Percentiles rank a stretch among this genome's conserved stretches.
phyloP scores from a whole-genome alignment of 257 asterid species.

The Rhazya stricta region DNA sequence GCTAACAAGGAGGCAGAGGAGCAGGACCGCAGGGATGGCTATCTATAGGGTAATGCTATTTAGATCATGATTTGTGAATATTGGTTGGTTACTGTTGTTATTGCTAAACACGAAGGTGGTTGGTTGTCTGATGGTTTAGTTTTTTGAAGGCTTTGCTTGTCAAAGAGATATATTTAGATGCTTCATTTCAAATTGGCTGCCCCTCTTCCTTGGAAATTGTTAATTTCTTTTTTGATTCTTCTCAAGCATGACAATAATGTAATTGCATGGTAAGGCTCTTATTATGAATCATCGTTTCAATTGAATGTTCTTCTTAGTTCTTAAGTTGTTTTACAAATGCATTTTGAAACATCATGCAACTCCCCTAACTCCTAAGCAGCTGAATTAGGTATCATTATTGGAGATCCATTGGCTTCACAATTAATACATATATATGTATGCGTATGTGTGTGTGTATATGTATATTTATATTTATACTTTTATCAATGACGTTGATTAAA shows the following conservation, averaged over 20 bases:
- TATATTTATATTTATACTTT: too few relatives aligned
- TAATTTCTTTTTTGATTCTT: background rate
- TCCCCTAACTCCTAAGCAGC: background rate
- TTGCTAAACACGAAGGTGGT: background rate
- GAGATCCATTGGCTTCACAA: background rate
- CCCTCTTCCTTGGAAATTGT: background rate
- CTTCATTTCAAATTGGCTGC: background rate
- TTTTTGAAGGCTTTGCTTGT: conserved; percentile 5
- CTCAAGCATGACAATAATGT: background rate
- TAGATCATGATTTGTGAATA: background rate
- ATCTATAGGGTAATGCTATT: conserved; percentile 26
- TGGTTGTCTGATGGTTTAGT: background rate
- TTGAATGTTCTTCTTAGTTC: background rate
- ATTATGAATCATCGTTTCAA: background rate
- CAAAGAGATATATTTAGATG: background rate
- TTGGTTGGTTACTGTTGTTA: background rate
- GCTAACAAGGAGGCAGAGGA: conserved; percentile 97
- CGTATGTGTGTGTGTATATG: too few relatives aligned
- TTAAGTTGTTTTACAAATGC: background rate
- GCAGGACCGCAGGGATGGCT: conserved; percentile 92
- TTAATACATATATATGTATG: too few relatives aligned
- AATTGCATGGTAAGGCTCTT: background rate
- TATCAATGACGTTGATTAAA: background rate
- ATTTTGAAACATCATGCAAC: background rate
- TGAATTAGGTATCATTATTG: background rate